phyloP scores from a whole-genome alignment of 2,329 filamentous ascomycete genomes.

The Ophioceras dolichostomum region DNA sequence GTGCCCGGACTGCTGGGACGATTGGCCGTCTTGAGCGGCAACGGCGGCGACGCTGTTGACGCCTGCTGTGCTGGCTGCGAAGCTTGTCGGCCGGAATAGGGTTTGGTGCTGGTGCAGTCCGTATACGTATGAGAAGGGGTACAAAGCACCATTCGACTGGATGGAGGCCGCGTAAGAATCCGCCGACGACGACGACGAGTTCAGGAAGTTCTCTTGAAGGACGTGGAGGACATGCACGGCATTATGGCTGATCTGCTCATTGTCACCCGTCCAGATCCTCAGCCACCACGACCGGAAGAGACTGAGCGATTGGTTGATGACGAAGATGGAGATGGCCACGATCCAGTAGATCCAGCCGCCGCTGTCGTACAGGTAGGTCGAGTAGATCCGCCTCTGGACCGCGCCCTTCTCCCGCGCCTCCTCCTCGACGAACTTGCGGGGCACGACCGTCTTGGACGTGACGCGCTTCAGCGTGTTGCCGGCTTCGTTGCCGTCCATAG shows the following conservation, averaged over 20 bases:
- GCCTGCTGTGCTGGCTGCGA: not conserved
- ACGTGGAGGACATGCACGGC: slow-evolving; percentile 11
- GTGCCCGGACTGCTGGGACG: no score
- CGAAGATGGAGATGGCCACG: slow-evolving; percentile 38
- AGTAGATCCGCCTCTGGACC: slow-evolving; percentile 56
- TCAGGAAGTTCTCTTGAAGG: no score
- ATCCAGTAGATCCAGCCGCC: slow-evolving; percentile 52
- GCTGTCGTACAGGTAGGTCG: slow-evolving; percentile 52
- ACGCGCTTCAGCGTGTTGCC: slow-evolving; percentile 34
- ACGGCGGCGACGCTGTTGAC: not conserved
- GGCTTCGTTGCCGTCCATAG: slow-evolving; percentile 24
- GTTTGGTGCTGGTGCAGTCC: slow-evolving; percentile 28
- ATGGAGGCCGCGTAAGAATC: no score
- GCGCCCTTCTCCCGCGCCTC: slow-evolving; percentile 61
- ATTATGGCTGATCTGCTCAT: slow-evolving; percentile 13
- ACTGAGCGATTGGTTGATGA: slow-evolving; percentile 37
- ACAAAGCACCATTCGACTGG: no score
- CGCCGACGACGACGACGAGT: no score
- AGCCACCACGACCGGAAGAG: slow-evolving; percentile 52
- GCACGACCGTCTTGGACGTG: slow-evolving; percentile 29
- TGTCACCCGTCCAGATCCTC: slow-evolving; percentile 45
- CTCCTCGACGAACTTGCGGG: slow-evolving; percentile 65
- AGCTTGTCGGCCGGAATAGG: slow-evolving; percentile 14
- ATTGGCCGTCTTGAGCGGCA: slow-evolving; percentile 12
- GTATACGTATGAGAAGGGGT: no score